Evolutionary conservation across 2,329 filamentous ascomycete genomes (phyloP), one percentile per base, ranked within the genome.

Genomic region (Aspergillus persii): DNA sequence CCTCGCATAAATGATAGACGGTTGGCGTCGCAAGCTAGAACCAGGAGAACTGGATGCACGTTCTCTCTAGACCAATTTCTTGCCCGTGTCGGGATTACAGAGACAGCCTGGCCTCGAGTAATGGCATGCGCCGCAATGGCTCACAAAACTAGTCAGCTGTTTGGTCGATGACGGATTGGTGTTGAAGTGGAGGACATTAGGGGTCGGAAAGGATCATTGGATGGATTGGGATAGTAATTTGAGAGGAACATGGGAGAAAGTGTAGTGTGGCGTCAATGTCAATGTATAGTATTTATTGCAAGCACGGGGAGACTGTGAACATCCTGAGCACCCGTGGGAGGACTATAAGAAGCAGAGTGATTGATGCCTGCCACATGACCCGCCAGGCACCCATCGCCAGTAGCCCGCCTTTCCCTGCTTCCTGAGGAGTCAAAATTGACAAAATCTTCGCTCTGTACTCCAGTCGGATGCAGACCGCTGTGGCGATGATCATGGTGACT

Each of bases 11-110:
- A 54, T 29, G 53, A 53, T 7, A 47, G 47, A 30, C 4, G 66
- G 67, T 26, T 5, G 44, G 12, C 44, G 23, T 8, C 44, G 11
- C 3, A 23, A 11, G 44, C 18, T 47, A 47, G 26, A 11, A 15
- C 18, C 27, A 47, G 23, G 18, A 47, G 18, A 9, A 6, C 23
- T 27, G 44, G 8, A 11, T 44, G 30, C 30, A 3, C 8, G 30
- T 31, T 31, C 81, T 58, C 83, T 81, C 82, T 89, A 89, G 8
- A 95, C 89, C 92, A 91, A 96, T 63, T 87, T 88, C 80, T 93
- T 90, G 30, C 30, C 30, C 30, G 30, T 5, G 8, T 31, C 30
- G 18, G 18, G 30, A 31, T 8, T 31, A 8, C 5, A 31, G 30
- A 31, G 30, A 31, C 8, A 6, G 30, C 30, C 30, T 8, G 30